phyloP scores from a whole-genome alignment of 2,329 filamentous ascomycete genomes.

The Rasamsonia emersonii region DNA sequence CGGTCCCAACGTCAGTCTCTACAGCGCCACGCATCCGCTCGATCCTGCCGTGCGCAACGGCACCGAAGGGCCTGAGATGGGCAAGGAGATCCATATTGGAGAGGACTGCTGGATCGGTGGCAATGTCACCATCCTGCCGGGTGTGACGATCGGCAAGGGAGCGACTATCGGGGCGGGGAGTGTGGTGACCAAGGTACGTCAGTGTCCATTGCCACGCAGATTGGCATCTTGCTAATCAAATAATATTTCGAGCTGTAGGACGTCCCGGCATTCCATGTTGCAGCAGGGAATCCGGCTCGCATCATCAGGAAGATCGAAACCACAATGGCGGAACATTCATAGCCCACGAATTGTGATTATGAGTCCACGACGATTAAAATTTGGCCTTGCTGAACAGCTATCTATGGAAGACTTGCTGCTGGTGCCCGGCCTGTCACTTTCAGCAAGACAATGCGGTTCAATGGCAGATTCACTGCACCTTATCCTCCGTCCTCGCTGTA shows the following conservation, averaged over 20 bases:
- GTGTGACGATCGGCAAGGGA: slow-evolving; percentile 69
- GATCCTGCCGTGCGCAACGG: slow-evolving; percentile 69
- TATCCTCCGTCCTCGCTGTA: too few relatives aligned
- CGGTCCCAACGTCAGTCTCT: slow-evolving; percentile 71
- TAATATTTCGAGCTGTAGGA: slow-evolving; percentile 19
- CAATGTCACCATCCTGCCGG: slow-evolving; percentile 61
- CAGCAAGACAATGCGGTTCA: too few relatives aligned
- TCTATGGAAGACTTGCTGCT: too few relatives aligned
- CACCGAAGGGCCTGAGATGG: slow-evolving; percentile 63
- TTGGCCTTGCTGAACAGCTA: too few relatives aligned
- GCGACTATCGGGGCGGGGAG: slow-evolving; percentile 69
- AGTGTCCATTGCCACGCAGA: background rate
- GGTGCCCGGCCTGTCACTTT: too few relatives aligned
- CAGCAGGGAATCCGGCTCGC: slow-evolving; percentile 32
- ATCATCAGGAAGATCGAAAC: slow-evolving; percentile 33
- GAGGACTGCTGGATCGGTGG: slow-evolving; percentile 77
- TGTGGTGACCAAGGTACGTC: slow-evolving; percentile 63
- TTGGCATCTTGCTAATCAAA: background rate
- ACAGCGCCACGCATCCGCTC: slow-evolving; percentile 65
- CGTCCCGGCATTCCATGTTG: slow-evolving; percentile 35
- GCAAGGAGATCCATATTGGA: slow-evolving; percentile 64
- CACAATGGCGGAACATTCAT: slow-evolving; percentile 17
- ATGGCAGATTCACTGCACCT: too few relatives aligned
- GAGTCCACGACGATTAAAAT: too few relatives aligned
- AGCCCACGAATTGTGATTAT: background rate